Percentiles rank a stretch among this genome's conserved stretches.
phyloP scores from a whole-genome alignment of 2,329 filamentous ascomycete species.

The Aspergillus fumigatiaffinis region DNA sequence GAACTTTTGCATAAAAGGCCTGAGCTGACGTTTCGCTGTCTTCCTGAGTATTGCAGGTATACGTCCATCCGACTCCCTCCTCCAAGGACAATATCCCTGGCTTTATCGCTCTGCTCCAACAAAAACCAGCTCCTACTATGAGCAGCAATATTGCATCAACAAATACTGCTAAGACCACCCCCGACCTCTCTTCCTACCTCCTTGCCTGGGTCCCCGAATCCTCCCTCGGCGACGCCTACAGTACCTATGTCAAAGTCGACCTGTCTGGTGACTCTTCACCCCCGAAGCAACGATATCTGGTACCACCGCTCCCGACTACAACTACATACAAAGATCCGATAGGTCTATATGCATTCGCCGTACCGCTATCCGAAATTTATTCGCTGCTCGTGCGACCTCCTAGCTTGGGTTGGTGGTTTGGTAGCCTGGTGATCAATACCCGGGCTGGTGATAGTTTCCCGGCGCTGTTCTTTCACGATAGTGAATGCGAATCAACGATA shows the following conservation, averaged over 20 bases:
- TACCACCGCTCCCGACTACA: slow-evolving; percentile 83
- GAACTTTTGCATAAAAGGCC: neutral
- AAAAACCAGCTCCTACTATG: slow-evolving; percentile 57
- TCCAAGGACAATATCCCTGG: slow-evolving; percentile 94
- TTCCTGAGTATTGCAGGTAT: slow-evolving; percentile 59
- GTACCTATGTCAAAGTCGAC: slow-evolving; percentile 94
- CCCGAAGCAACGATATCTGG: slow-evolving; percentile 82
- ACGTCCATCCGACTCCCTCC: slow-evolving; percentile 89
- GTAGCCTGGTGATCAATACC: slow-evolving; percentile 89
- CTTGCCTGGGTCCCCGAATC: slow-evolving; percentile 93
- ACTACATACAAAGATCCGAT: slow-evolving; percentile 67
- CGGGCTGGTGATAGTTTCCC: slow-evolving; percentile 89
- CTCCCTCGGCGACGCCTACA: slow-evolving; percentile 76
- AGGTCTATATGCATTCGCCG: slow-evolving; percentile 84
- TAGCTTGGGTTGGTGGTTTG: slow-evolving; percentile 97
- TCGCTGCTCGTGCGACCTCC: slow-evolving; percentile 86
- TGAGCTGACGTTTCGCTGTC: slow-evolving; percentile 1
- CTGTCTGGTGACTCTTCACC: slow-evolving; percentile 75
- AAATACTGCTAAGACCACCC: slow-evolving; percentile 39
- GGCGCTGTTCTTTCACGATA: slow-evolving; percentile 95
- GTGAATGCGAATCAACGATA: slow-evolving; percentile 92
- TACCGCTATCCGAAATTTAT: slow-evolving; percentile 87
- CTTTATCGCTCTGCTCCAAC: slow-evolving; percentile 88
- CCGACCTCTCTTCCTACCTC: slow-evolving; percentile 66
- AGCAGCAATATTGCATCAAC: slow-evolving; percentile 36